Base-by-base conservation (phyloP, 129 eudicot genomes). In the Escallonia rubra region DNA sequence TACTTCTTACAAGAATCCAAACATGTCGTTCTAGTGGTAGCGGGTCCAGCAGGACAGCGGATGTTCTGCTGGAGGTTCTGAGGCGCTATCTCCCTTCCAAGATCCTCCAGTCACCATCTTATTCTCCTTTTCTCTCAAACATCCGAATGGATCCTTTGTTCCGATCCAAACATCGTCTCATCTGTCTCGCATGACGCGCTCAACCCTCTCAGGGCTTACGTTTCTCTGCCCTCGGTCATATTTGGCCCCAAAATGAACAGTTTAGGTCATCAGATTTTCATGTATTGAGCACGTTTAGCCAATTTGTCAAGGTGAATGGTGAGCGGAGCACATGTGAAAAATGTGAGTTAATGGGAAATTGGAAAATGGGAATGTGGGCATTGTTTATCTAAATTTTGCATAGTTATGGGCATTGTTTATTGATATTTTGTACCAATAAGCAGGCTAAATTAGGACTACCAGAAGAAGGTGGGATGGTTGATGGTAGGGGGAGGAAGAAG, bases 1-100 rank as follows among this genome's bases (percentile, higher is more conserved):
- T 88, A 88, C 68, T 88, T 88, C 75, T 54, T 88, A 12, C 90
- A 88, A 80, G 95, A 91, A 81, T 91, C 96, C 68, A 91, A n/a
- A n/a, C n/a, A n/a, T n/a, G n/a, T n/a, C n/a, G n/a, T n/a, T n/a
- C n/a, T n/a, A n/a, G n/a, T n/a, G n/a, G n/a, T n/a, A n/a, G n/a
- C n/a, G n/a, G n/a, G n/a, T n/a, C n/a, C 69, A 51, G 59, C 14
- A 4, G 60, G 23, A 5, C 42, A 59, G 83, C 91, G 15, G 98
- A 91, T 69, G 65, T 88, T 64, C 79, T 91, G 0, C 98, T 96
- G 54, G 98, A 91, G 85, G 70, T 91, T 59, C 57, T 86, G 60
- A 80, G 80, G 70, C 98, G 88, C 64, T 79, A 85, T 72, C 59
- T 88, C 74, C 96, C 98, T 41, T 67, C 96, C 9, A 74, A 52